phyloP scores from a whole-genome alignment of 2,329 filamentous ascomycete species.

The Coniochaeta sp. region DNA sequence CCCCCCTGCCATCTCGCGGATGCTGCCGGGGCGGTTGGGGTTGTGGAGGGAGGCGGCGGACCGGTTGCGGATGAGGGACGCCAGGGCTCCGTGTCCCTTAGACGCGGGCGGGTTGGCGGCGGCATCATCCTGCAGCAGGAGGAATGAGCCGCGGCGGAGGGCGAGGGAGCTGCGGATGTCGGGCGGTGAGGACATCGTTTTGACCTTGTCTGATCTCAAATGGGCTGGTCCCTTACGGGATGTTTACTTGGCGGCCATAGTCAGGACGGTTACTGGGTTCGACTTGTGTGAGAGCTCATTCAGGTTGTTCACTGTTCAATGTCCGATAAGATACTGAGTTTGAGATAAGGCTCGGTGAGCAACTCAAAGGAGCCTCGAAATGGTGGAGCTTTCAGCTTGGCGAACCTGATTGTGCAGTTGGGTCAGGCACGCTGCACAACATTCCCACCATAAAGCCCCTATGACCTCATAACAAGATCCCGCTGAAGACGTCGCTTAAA shows the following conservation, averaged over 20 bases:
- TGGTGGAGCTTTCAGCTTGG: not conserved
- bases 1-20: no score
- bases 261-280: not conserved
- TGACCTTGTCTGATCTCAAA: no score
- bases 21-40: not conserved
- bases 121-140: conserved; percentile 34
- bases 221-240: no score
- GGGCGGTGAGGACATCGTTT: conserved; percentile 16
- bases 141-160: conserved; percentile 18
- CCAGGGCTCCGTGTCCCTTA: conserved; percentile 24
- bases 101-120: conserved; percentile 49
- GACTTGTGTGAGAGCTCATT: not conserved
- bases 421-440: not conserved
- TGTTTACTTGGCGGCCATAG: no score
- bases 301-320: not conserved
- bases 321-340: no score
- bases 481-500: no score
- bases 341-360: no score
- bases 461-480: not conserved
- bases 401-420: not conserved
- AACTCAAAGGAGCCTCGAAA: no score
- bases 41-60: conserved; percentile 15
- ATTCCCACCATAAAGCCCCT: no score
- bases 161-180: conserved; percentile 9
- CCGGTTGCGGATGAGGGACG: conserved; percentile 41